Percentiles rank a stretch among this genome's conserved stretches.
phyloP scores from a whole-genome alignment of 164 flowering plant genomes.

The Kalanchoe fedtschenkoi region DNA sequence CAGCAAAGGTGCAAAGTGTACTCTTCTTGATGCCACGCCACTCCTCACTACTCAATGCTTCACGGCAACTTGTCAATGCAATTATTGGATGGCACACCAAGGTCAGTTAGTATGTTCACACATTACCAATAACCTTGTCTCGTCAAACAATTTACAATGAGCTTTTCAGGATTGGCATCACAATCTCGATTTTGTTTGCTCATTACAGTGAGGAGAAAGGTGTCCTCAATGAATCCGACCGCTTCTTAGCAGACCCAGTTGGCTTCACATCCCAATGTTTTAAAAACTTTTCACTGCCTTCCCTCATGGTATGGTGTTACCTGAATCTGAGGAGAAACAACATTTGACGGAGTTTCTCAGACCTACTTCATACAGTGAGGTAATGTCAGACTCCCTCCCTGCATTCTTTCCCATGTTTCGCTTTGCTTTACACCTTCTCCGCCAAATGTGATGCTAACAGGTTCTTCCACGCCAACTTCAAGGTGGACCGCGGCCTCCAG shows the following conservation, averaged over 20 bases:
- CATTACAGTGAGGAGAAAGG: conserved; percentile 45
- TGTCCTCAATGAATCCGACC: conserved; percentile 61
- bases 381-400: conserved; percentile 10
- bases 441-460: conserved; percentile 12
- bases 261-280: conserved; percentile 41
- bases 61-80: conserved; percentile 71
- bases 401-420: not conserved
- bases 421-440: not conserved
- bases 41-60: conserved; percentile 77
- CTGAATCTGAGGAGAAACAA: conserved; percentile 56
- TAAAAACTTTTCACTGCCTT: conserved; percentile 56
- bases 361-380: conserved; percentile 59
- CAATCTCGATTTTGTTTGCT: conserved; percentile 5
- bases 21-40: conserved; percentile 80
- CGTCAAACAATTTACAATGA: not conserved
- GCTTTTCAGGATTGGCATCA: not conserved
- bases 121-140: conserved; percentile 3
- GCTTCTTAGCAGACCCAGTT: conserved; percentile 67
- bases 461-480: conserved; percentile 88
- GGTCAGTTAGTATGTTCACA: conserved; percentile 23
- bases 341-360: conserved; percentile 41
- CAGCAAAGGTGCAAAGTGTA: conserved; percentile 50
- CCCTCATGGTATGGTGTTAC: conserved; percentile 79
- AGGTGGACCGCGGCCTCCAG: conserved; percentile 82
- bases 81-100: conserved; percentile 91